Conservation (phyloP, 2,329 filamentous ascomycete species). For the Lasiodiplodia theobromae region DNA sequence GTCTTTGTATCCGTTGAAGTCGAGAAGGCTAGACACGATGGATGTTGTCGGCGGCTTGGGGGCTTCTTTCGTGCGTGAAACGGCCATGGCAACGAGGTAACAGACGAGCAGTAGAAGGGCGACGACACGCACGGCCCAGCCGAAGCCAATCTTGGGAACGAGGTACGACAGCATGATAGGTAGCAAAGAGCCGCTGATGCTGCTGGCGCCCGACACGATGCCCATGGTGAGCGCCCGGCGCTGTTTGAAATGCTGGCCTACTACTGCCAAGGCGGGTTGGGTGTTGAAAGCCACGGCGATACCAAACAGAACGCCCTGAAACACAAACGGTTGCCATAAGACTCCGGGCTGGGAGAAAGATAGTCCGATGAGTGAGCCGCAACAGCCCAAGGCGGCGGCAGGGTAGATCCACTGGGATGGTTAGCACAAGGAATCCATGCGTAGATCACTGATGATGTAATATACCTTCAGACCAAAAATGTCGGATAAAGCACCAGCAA, state of each 20-base stretch:
- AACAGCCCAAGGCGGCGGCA: conserved; percentile 7
- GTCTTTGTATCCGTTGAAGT: conserved; percentile 31
- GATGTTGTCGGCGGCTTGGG: background rate
- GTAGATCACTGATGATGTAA: background rate
- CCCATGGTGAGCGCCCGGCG: conserved; percentile 31
- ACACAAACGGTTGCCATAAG: conserved; percentile 20
- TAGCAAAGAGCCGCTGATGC: conserved; percentile 27
- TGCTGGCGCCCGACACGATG: conserved; percentile 24
- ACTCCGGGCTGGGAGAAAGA: conserved; percentile 12
- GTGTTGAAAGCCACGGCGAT: conserved; percentile 29
- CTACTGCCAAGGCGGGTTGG: conserved; percentile 29
- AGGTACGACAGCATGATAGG: conserved; percentile 28
- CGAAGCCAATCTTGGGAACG: conserved; percentile 27
- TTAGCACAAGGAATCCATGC: background rate
- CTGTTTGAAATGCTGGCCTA: conserved; percentile 30
- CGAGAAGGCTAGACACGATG: conserved; percentile 17
- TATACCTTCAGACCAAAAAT: conserved; percentile 14
- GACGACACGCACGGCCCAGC: conserved; percentile 26
- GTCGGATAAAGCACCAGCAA: conserved; percentile 11
- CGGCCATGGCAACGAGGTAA: conserved; percentile 23
- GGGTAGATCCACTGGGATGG: conserved; percentile 14
- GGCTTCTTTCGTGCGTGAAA: conserved; percentile 24
- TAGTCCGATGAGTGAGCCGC: conserved; percentile 13
- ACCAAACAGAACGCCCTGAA: conserved; percentile 26
- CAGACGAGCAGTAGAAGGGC: conserved; percentile 28